Evolutionary conservation across 192 early-diverging fungal species (phyloP), one percentile per base, ranked within the genome.

Genomic region (Coemansia sp.): DNA sequence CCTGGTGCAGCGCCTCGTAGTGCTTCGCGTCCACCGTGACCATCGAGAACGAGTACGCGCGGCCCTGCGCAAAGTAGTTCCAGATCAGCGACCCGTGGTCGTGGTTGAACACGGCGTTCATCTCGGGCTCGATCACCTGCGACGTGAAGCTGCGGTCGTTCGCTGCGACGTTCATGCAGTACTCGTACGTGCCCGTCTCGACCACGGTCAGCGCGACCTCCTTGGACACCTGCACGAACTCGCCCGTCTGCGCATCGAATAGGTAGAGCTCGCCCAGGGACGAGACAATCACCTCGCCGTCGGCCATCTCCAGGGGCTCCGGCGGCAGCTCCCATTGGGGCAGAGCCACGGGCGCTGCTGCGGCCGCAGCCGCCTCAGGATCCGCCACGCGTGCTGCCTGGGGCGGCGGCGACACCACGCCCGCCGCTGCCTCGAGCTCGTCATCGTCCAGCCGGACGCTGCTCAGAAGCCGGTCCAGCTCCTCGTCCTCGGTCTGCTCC

Each of bases 81-180:
- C 91, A 97, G 47, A 91, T 87, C 44, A 95, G 88, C n/a, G 91
- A 87, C 14, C 45, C 58, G 45, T 86, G 74, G 60, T 86, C 80
- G 46, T 82, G 53, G 70, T 84, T 92, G 66, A 92, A 94, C 22
- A 88, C 82, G 0, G 87, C 84, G 54, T 90, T 87, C 88, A 95
- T 92, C 23, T 75, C 77, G n/a, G 84, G 81, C 50, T 89, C 85
- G 16, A 94, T 44, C 28, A 66, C 58, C 64, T 88, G 85, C n/a
- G 80, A 77, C 28, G 83, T 59, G 21, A 80, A 78, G 53, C 63
- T 69, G 27, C 66, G 66, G 2, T 67, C 71, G 32, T 81, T 66
- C 27, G 79, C 65, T 8, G 72, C 70, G 0, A 89, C 67, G 40
- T 82, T 76, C 43, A 87, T 71, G 82, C 74, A 85, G 69, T 87